Evolutionary conservation across 306 rosid species (phyloP), one percentile per base, ranked within the genome.

Genomic region (Castanopsis chinensis): DNA sequence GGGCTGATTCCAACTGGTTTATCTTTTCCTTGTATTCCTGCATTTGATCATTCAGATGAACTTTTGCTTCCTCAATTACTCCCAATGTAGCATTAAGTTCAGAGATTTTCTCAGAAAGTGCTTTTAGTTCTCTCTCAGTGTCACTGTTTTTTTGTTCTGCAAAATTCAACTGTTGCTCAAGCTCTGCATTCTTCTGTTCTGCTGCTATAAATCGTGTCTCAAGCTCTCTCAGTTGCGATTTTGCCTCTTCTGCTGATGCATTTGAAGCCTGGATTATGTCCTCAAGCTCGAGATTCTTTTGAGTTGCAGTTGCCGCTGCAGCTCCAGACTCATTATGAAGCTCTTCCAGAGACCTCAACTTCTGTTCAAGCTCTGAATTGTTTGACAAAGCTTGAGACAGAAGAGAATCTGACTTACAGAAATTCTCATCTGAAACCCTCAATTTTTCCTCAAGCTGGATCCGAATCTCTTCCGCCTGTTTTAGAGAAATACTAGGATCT

Each of bases 231-330:
- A 92, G 82, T 78, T 92, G 94, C 18, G 85, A 79, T 71, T 92
- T 90, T 35, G 91, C 88, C 80, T 89, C 94, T 80, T 91, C 99
- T 52, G 81, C 90, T 77, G 88, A 88, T 53, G 84, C 91, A 74
- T 71, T 87, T 63, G 97, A 84, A 41, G 85, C 79, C 76, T 85
- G 87, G 75, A 94, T 55, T 52, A 86, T 71, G 33, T 77, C 94
- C 81, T 90, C 95, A 13, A 92, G 97, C 87, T 94, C 97, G 53
- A 91, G 74, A 83, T 76, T 94, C 84, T 85, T 92, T 80, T 88
- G 83, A 82, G 82, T 87, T 18, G 88, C 88, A 74, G 89, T 88
- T 75, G 88, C 87, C 27, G 91, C 91, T 8, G 88, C 86, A 74
- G 88, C 72, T 79, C 87, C 91, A n/a, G 91, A 77, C 86, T 92